These are phyloP conservation scores for Colletotrichum orchidophilum DNA, from an alignment of 2,329 filamentous ascomycete genomes.

Conservation along the genomic window DNA sequence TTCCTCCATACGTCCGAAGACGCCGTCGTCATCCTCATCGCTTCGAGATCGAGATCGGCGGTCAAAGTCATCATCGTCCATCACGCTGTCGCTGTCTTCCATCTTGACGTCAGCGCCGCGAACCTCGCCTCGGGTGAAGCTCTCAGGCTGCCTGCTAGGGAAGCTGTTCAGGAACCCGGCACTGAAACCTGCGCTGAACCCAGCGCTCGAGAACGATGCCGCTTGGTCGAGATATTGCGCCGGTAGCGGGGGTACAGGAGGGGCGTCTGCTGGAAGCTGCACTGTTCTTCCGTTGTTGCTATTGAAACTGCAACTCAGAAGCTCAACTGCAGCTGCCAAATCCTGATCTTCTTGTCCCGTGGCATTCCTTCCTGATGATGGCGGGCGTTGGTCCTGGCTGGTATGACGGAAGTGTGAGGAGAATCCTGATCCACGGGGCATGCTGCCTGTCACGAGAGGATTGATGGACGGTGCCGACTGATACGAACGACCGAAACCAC, in stretches of 20 bases:
- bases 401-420: constrained; percentile 73
- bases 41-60: constrained; percentile 69
- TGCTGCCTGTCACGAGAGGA: constrained; percentile 58
- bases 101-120: constrained; percentile 71
- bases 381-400: constrained; percentile 76
- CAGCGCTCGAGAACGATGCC: constrained; percentile 64
- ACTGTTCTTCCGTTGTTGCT: constrained; percentile 73
- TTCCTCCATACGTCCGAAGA: constrained; percentile 97
- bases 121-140: constrained; percentile 69
- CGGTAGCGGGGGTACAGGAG: constrained; percentile 88
- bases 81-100: constrained; percentile 71
- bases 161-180: constrained; percentile 71
- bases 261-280: constrained; percentile 75
- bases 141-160: constrained; percentile 69
- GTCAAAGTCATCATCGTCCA: constrained; percentile 75
- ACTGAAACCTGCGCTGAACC: constrained; percentile 69
- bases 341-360: constrained; percentile 86
- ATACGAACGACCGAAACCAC: constrained; percentile 79
- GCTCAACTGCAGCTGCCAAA: constrained; percentile 87
- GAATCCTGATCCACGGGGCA: constrained; percentile 59
- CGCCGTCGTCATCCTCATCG: constrained; percentile 93
- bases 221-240: constrained; percentile 77
- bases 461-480: constrained; percentile 73
- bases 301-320: constrained; percentile 90
- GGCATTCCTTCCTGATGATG: constrained; percentile 79